Evolutionary conservation across 768 basidiomycete genomes (phyloP), one percentile per base, ranked within the genome.

Genomic region (Sistotremastrum suecicum): DNA sequence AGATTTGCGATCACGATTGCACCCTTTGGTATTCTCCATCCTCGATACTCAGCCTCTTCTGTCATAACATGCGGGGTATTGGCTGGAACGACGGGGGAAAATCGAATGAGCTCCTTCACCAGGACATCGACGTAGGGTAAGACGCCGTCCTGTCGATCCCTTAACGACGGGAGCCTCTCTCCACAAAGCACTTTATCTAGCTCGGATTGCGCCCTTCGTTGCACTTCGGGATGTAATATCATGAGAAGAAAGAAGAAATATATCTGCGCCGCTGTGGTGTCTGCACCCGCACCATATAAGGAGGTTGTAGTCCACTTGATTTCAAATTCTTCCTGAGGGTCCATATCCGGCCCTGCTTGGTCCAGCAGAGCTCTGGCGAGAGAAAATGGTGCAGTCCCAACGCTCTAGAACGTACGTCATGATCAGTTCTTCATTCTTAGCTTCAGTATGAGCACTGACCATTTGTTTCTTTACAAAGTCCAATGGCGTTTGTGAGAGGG

Each of bases 61-160:
- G 41, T 36, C 5, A 46, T 40, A 5, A 31, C 10, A n/a, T 51
- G 50, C 10, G 48, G 48, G 10, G 20, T 32, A 48, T 44, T 39
- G 44, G 46, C 41, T 1, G 52, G 50, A 0, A 38, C 47, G 8
- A 50, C 47, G 4, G 42, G 41, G 4, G 37, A 34, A 49, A 51
- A 58, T 9, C 53, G 48, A n/a, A 52, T 29, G 12, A 51, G 50
- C 45, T 60, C 58, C 12, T 56, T 57, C 3, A 43, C 31, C 10
- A 58, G 31, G 2, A 53, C 54, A 7, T 40, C 34, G 10, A 56
- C 39, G 42, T 60, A 60, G 3, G 54, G 51, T 32, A 60, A 41
- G 10, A 45, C 38, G 3, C 6, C 42, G 20, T 20, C 20, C 20
- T 20, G 20, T 5, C 38, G 38, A 35, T 60, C 58, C 3, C 48